Conservation (phyloP, 306 rosid genomes). For the Herpetospermum pedunculosum region DNA sequence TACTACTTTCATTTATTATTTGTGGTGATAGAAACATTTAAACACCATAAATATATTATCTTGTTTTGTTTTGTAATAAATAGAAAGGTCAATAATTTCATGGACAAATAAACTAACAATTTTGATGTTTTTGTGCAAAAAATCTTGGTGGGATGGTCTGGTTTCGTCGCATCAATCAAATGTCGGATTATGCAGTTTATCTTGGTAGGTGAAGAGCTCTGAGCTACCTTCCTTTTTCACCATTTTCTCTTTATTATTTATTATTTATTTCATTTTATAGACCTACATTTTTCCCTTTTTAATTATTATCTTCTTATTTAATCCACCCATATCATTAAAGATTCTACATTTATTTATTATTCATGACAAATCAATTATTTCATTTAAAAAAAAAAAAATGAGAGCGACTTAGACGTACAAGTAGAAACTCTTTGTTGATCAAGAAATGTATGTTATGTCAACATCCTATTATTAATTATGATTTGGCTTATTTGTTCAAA, state of each 20-base stretch:
- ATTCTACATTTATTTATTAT: neutral
- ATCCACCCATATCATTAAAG: neutral
- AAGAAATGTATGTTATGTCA: conserved; percentile 7
- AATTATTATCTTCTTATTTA: neutral
- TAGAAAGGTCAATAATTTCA: neutral
- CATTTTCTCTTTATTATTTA: conserved; percentile 17
- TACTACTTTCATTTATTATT: too few relatives aligned
- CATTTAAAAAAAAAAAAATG: neutral
- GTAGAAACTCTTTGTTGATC: neutral
- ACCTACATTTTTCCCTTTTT: conserved; percentile 11
- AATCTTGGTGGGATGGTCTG: conserved; percentile 5
- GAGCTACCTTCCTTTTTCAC: conserved; percentile 15
- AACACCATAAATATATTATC: too few relatives aligned
- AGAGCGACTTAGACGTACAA: neutral
- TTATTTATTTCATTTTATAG: conserved; percentile 4
- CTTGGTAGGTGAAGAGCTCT: conserved; percentile 61
- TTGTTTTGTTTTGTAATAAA: neutral
- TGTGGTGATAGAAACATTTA: too few relatives aligned
- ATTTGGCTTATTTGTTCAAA: too few relatives aligned
- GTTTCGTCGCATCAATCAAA: conserved; percentile 4
- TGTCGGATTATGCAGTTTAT: conserved; percentile 48
- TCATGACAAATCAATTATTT: neutral
- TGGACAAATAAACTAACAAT: neutral
- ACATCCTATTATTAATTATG: neutral
- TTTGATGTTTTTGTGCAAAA: neutral